A percentile compares a stretch with the other conserved stretches of the same genome.
phyloP scores from a whole-genome alignment of 495 filamentous ascomycete species.

The Podospora australis region DNA sequence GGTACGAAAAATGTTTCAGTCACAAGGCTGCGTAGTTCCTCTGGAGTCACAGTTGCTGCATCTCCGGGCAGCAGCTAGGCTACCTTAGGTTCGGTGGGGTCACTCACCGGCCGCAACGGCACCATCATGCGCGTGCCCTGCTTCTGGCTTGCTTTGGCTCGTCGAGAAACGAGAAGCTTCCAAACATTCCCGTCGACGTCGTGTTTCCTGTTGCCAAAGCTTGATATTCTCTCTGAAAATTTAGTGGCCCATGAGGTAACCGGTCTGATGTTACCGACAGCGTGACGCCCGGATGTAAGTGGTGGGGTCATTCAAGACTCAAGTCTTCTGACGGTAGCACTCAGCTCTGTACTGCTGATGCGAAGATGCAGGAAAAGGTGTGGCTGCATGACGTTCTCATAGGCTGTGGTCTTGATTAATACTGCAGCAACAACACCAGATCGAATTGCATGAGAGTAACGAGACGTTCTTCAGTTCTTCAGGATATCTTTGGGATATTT shows the following conservation, averaged over 20 bases:
- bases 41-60: background rate
- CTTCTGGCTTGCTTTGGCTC: too few relatives aligned
- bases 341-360: too few relatives aligned
- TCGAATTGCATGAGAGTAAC: background rate
- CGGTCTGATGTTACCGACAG: background rate
- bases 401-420: background rate
- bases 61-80: too few relatives aligned
- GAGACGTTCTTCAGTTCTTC: too few relatives aligned
- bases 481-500: too few relatives aligned
- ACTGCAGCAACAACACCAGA: background rate
- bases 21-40: background rate
- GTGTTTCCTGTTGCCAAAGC: conserved; percentile 8
- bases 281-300: conserved; percentile 1
- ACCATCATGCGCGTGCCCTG: conserved; percentile 6
- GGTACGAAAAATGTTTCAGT: too few relatives aligned
- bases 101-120: background rate
- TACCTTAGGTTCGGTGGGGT: conserved; percentile 9
- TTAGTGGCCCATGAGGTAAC: conserved; percentile 9
- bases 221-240: background rate
- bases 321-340: conserved; percentile 9
- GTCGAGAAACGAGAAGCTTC: conserved; percentile 5
- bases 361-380: background rate
- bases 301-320: conserved; percentile 1
- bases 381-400: conserved; percentile 8
- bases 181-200: conserved; percentile 1